Evolutionary conservation across 2,329 filamentous ascomycete genomes (phyloP).

Genomic region (Ascomycota sp.): DNA sequence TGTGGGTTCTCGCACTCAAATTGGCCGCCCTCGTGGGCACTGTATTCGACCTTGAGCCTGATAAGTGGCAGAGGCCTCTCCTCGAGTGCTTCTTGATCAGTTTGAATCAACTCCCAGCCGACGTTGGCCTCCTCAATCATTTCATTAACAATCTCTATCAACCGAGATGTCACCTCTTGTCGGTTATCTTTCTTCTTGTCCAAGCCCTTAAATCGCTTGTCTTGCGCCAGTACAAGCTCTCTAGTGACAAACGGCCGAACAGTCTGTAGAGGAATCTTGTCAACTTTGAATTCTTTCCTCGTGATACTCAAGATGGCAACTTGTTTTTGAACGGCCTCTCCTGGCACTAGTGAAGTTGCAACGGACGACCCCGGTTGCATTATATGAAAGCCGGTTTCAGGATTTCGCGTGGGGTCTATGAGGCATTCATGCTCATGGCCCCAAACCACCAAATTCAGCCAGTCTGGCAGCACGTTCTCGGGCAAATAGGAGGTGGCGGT

Average conservation of each 20-base stretch:
- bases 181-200: constrained; percentile 68
- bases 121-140: constrained; percentile 68
- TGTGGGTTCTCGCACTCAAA: constrained; percentile 92
- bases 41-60: constrained; percentile 75
- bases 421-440: constrained; percentile 93
- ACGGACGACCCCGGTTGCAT: constrained; percentile 96
- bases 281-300: constrained; percentile 56
- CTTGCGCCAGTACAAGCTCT: constrained; percentile 56
- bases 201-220: constrained; percentile 53
- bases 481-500: constrained; percentile 85
- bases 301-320: constrained; percentile 69
- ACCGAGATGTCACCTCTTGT: constrained; percentile 50
- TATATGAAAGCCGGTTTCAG: constrained; percentile 77
- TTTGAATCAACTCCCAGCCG: constrained; percentile 63
- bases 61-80: constrained; percentile 59
- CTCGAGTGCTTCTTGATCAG: constrained; percentile 34
- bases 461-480: constrained; percentile 77
- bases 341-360: constrained; percentile 73
- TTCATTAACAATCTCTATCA: constrained; percentile 60
- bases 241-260: constrained; percentile 78
- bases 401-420: constrained; percentile 63
- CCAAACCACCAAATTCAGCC: constrained; percentile 83
- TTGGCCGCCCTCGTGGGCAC: constrained; percentile 58
- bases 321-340: constrained; percentile 78
- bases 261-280: constrained; percentile 64